Evolutionary conservation across 768 basidiomycete genomes (phyloP).

Genomic region (Auricularia heimuer): DNA sequence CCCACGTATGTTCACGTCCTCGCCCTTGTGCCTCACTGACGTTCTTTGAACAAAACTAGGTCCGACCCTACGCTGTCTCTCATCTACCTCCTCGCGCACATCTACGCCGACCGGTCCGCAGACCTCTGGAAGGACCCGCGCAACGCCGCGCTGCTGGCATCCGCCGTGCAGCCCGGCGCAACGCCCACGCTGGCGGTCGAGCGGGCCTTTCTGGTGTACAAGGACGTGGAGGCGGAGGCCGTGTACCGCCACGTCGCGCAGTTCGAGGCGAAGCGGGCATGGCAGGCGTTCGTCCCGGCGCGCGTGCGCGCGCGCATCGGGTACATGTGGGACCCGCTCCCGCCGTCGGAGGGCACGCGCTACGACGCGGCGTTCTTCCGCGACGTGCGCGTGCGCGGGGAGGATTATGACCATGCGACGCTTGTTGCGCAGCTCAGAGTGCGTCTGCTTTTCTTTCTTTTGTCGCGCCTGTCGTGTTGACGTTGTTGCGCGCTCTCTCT

Average conservation of each 20-base stretch:
- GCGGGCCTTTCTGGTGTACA: constrained; percentile 30
- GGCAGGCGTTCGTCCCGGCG: constrained; percentile 61
- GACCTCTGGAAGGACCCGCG: constrained; percentile 73
- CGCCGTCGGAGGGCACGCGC: constrained; percentile 49
- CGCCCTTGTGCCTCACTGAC: background rate
- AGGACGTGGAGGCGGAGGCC: constrained; percentile 34
- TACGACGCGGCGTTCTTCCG: constrained; percentile 75
- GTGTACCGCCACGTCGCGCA: constrained; percentile 73
- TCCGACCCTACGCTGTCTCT: constrained; percentile 29
- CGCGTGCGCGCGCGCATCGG: constrained; percentile 41
- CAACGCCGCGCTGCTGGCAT: constrained; percentile 35
- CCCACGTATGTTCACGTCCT: constrained; percentile 38
- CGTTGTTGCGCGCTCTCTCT: too few relatives aligned
- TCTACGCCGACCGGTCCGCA: constrained; percentile 73
- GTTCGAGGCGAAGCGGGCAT: constrained; percentile 41
- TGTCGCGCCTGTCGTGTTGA: too few relatives aligned
- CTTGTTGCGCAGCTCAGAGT: constrained; percentile 46
- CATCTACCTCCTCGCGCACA: constrained; percentile 74
- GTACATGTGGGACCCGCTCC: constrained; percentile 79
- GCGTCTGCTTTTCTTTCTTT: too few relatives aligned
- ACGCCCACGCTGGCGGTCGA: constrained; percentile 23
- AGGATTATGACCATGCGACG: constrained; percentile 17
- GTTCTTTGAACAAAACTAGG: constrained; percentile 2
- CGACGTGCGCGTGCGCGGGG: constrained; percentile 39
- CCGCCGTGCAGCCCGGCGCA: constrained; percentile 23